phyloP scores from a whole-genome alignment of 2,329 filamentous ascomycete genomes.

The Parafenestella ontariensis region DNA sequence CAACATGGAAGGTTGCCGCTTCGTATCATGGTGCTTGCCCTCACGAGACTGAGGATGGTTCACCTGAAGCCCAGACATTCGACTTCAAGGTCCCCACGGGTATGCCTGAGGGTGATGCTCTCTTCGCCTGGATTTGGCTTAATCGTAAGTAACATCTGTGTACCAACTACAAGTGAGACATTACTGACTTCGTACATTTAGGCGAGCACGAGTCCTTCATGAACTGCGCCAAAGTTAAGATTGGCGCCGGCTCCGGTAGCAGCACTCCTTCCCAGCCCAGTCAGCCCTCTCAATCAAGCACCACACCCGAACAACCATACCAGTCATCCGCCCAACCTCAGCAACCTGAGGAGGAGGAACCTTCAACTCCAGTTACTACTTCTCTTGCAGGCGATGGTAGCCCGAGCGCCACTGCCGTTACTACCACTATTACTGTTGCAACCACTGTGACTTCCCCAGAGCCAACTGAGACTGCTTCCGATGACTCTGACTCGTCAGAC shows the following conservation, averaged over 20 bases:
- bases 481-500: no score
- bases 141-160: slow-evolving; percentile 42
- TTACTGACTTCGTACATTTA: no score
- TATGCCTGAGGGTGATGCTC: slow-evolving; percentile 49
- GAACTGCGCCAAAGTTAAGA: slow-evolving; percentile 56
- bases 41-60: slow-evolving; percentile 48
- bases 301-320: slow-evolving; percentile 17
- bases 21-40: slow-evolving; percentile 59
- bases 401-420: neutral
- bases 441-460: slow-evolving; percentile 6
- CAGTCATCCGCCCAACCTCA: slow-evolving; percentile 8
- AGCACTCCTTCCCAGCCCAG: slow-evolving; percentile 20
- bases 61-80: slow-evolving; percentile 53
- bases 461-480: slow-evolving; percentile 8
- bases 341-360: slow-evolving; percentile 4
- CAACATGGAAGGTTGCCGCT: slow-evolving; percentile 54
- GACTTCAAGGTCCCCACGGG: slow-evolving; percentile 55
- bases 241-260: slow-evolving; percentile 37
- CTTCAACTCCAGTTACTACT: slow-evolving; percentile 3
- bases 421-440: slow-evolving; percentile 12
- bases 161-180: no score
- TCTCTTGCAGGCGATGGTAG: neutral
- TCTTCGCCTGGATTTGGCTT: slow-evolving; percentile 59
- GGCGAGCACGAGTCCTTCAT: slow-evolving; percentile 54
- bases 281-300: slow-evolving; percentile 12